Conservation (phyloP, 768 basidiomycete genomes). For the Lactarius trivialis region DNA sequence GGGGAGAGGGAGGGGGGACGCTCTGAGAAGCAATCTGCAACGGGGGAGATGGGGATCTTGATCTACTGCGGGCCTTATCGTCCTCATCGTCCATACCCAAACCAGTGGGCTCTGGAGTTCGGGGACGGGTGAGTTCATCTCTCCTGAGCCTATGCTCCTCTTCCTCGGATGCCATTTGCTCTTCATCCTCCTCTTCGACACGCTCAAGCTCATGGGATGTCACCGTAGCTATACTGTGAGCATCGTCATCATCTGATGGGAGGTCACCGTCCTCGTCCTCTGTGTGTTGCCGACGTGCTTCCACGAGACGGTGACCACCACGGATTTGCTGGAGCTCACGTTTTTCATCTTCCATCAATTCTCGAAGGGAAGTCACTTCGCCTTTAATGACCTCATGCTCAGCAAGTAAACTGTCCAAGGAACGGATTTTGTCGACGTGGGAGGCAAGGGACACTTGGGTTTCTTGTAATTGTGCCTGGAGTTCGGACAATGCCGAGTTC, state of each 20-base stretch:
- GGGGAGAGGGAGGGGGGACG: constrained; percentile 29
- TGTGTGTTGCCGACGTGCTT: constrained; percentile 12
- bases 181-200: constrained; percentile 72
- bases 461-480: constrained; percentile 78
- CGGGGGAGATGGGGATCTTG: constrained; percentile 26
- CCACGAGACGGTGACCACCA: constrained; percentile 20
- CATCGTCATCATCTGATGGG: constrained; percentile 44
- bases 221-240: constrained; percentile 65
- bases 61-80: constrained; percentile 34
- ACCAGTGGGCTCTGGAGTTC: constrained; percentile 73
- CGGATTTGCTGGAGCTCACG: constrained; percentile 40
- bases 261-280: constrained; percentile 29
- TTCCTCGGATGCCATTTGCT: constrained; percentile 37
- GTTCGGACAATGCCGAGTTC: constrained; percentile 44
- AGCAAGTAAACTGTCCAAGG: constrained; percentile 70
- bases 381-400: constrained; percentile 82
- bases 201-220: constrained; percentile 62
- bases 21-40: constrained; percentile 20
- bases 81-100: constrained; percentile 45
- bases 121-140: constrained; percentile 61
- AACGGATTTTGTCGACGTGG: constrained; percentile 79
- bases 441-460: constrained; percentile 71
- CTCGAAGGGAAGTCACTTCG: constrained; percentile 68
- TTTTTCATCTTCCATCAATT: constrained; percentile 62
- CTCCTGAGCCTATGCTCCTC: constrained; percentile 40